Percentiles rank a stretch among this genome's conserved stretches.
phyloP scores from a whole-genome alignment of 2,329 filamentous ascomycete species.

The Epichloe bromicola region DNA sequence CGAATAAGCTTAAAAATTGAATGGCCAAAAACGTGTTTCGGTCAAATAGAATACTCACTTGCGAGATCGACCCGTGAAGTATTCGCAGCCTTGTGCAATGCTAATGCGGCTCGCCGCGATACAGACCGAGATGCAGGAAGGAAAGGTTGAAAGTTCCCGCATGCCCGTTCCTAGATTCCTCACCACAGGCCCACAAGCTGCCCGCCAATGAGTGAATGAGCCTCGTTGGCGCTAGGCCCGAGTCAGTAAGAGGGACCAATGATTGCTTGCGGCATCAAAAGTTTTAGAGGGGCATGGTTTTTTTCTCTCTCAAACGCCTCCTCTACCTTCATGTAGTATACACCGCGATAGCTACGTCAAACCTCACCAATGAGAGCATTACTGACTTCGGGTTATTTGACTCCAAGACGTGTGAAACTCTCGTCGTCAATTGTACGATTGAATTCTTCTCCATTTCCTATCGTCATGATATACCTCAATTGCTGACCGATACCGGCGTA shows the following conservation, averaged over 20 bases:
- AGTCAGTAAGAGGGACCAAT: conserved; percentile 19
- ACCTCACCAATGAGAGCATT: conserved; percentile 3
- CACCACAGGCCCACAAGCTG: neutral
- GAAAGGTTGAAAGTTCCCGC: neutral
- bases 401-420: neutral
- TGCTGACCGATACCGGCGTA: conserved; percentile 2
- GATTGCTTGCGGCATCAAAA: conserved; percentile 1
- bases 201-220: neutral
- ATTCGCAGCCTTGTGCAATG: no score
- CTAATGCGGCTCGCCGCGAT: no score
- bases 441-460: neutral
- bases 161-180: neutral
- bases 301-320: conserved; percentile 4
- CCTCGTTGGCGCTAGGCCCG: conserved; percentile 13
- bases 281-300: conserved; percentile 12
- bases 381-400: neutral
- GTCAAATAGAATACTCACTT: no score
- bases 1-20: no score
- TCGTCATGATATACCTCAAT: neutral
- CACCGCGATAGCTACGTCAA: neutral
- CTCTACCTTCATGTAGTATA: neutral
- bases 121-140: no score
- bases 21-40: no score
- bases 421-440: neutral
- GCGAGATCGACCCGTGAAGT: no score